Evolutionary conservation across 2,329 filamentous ascomycete genomes (phyloP).

Genomic region (Aureobasidium melanogenum): DNA sequence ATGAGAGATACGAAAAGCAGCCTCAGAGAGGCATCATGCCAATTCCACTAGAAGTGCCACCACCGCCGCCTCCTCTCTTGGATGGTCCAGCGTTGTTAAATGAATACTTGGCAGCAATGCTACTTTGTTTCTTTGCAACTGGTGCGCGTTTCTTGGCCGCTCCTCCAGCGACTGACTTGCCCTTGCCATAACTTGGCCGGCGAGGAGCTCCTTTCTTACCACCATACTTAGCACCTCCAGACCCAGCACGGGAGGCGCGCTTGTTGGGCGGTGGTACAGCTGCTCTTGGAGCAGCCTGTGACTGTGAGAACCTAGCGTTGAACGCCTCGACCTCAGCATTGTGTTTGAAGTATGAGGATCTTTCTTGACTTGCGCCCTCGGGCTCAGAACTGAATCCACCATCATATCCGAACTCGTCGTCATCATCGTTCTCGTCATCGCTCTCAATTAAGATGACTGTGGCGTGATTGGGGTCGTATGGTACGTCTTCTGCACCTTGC

Average conservation of each 20-base stretch:
- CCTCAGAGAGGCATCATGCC: conserved; percentile 31
- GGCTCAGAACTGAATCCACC: conserved; percentile 35
- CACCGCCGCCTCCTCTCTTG: conserved; percentile 8
- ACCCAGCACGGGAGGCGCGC: not conserved
- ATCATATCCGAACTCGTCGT: conserved; percentile 35
- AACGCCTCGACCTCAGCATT: conserved; percentile 20
- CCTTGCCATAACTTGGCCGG: not conserved
- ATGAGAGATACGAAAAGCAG: not conserved
- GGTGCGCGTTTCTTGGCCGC: conserved; percentile 13
- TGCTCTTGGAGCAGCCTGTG: conserved; percentile 7
- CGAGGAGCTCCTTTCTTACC: conserved; percentile 10
- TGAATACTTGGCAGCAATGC: conserved; percentile 1
- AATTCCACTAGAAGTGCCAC: conserved; percentile 22
- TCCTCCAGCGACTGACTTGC: not conserved
- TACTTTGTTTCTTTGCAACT: not conserved
- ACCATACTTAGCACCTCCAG: conserved; percentile 2
- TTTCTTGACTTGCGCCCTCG: conserved; percentile 28
- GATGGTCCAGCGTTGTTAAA: not conserved
- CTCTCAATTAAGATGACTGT: conserved; percentile 40
- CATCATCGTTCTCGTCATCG: conserved; percentile 32
- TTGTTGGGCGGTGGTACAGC: not conserved
- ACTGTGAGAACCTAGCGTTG: conserved; percentile 19
- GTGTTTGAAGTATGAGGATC: conserved; percentile 18
- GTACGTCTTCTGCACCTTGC: conserved; percentile 29
- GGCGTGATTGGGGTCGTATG: conserved; percentile 41